These are phyloP conservation scores for Phialophora chinensis DNA, from an alignment of 2,329 filamentous ascomycete species.

Conservation along the genomic window DNA sequence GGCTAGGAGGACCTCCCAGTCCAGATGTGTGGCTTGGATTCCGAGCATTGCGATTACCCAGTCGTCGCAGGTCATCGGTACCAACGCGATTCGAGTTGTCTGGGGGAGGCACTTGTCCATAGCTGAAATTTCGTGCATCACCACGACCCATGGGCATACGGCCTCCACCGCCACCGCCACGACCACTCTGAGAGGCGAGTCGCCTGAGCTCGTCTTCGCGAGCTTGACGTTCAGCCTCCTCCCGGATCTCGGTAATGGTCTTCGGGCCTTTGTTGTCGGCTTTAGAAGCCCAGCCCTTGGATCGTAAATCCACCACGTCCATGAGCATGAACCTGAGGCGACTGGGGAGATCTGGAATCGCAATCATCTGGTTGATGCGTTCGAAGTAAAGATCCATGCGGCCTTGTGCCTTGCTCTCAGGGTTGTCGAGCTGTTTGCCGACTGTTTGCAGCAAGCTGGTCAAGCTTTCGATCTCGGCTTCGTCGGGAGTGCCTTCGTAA, in stretches of 20 bases:
- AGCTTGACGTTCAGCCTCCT: slow-evolving; percentile 75
- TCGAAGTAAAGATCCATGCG: slow-evolving; percentile 95
- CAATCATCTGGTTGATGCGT: slow-evolving; percentile 81
- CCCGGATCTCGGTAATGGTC: slow-evolving; percentile 91
- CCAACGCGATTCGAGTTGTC: slow-evolving; percentile 80
- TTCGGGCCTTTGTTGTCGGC: slow-evolving; percentile 93
- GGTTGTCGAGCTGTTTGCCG: slow-evolving; percentile 81
- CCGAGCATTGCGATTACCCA: slow-evolving; percentile 71
- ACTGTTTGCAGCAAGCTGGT: slow-evolving; percentile 92
- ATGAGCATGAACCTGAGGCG: slow-evolving; percentile 95
- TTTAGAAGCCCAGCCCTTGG: slow-evolving; percentile 80
- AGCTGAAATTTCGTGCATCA: slow-evolving; percentile 83
- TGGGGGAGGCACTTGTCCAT: slow-evolving; percentile 70
- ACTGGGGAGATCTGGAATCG: slow-evolving; percentile 80
- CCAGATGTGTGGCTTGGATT: slow-evolving; percentile 64
- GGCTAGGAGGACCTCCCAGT: slow-evolving; percentile 79
- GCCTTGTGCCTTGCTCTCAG: slow-evolving; percentile 73
- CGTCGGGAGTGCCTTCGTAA: slow-evolving; percentile 89
- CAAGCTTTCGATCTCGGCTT: slow-evolving; percentile 94
- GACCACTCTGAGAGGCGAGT: slow-evolving; percentile 54
- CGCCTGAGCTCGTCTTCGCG: slow-evolving; percentile 78
- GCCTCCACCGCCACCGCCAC: slow-evolving; percentile 67
- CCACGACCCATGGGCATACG: slow-evolving; percentile 79
- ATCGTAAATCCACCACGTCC: slow-evolving; percentile 87
- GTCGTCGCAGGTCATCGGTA: slow-evolving; percentile 86